Evolutionary conservation across 139 green algal species (phyloP).

Genomic region (Coelastrella sp.): DNA sequence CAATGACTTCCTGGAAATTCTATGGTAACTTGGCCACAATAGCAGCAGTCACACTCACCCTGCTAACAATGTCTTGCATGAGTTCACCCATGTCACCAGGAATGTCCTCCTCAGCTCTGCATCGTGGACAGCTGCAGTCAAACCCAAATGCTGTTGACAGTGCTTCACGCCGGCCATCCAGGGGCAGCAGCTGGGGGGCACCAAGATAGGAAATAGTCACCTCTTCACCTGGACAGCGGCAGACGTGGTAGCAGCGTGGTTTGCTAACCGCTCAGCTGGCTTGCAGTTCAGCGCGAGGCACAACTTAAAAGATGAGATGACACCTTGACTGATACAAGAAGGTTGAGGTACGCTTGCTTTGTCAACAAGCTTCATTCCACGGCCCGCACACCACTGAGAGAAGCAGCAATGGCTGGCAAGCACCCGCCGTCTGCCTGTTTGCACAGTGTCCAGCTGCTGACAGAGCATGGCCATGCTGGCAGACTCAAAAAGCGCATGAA

Average conservation of each 20-base stretch:
- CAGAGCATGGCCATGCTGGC: no score
- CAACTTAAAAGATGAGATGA: no score
- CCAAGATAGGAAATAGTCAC: slow-evolving; percentile 34
- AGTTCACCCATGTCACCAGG: background rate
- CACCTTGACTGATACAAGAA: no score
- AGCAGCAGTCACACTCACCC: background rate
- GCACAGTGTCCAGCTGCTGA: no score
- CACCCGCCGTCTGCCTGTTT: no score
- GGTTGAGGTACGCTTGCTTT: no score
- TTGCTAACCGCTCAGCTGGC: no score
- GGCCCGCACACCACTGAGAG: no score
- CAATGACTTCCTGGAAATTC: background rate
- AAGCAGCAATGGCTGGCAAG: no score
- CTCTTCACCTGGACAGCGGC: background rate
- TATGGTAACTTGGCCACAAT: background rate
- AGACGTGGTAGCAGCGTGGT: background rate
- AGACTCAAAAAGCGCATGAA: no score
- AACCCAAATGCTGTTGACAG: slow-evolving; percentile 16
- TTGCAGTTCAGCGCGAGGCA: no score
- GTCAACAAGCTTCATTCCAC: no score
- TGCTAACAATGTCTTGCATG: slow-evolving; percentile 37
- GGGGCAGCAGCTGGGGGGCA: slow-evolving; percentile 38
- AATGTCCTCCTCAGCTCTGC: slow-evolving; percentile 13
- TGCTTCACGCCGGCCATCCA: background rate
- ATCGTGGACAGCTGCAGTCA: background rate